phyloP scores from a whole-genome alignment of 78 protist genomes.

The Polysphondylium violaceum region DNA sequence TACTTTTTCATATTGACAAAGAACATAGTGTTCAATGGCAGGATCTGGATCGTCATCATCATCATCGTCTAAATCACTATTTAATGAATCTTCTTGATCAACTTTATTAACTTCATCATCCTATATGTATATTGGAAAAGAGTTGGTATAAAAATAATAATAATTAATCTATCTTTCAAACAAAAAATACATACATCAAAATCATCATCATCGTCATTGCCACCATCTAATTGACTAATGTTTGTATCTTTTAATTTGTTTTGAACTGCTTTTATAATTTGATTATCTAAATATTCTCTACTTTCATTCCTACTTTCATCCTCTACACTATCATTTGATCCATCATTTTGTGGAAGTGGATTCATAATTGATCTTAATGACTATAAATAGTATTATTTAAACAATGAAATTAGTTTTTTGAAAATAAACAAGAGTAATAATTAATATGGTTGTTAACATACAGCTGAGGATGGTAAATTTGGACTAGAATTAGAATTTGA shows the following conservation, averaged over 20 bases:
- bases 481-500: no score
- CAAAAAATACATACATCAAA: slow-evolving; percentile 14
- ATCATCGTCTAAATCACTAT: slow-evolving; percentile 73
- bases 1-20: slow-evolving; percentile 72
- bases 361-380: slow-evolving; percentile 57
- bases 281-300: slow-evolving; percentile 33
- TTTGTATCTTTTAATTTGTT: slow-evolving; percentile 12
- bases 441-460: neutral
- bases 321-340: slow-evolving; percentile 4
- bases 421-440: neutral
- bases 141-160: neutral
- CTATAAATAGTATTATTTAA: neutral
- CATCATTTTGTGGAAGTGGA: slow-evolving; percentile 69
- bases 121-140: neutral
- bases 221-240: slow-evolving; percentile 35
- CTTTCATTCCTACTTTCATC: neutral
- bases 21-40: slow-evolving; percentile 54
- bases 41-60: slow-evolving; percentile 74
- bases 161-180: neutral
- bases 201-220: slow-evolving; percentile 52
- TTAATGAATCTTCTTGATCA: slow-evolving; percentile 32
- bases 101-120: slow-evolving; percentile 26
- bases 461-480: slow-evolving; percentile 2
- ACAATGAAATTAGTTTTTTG: neutral
- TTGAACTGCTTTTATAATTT: neutral